Percentiles rank a stretch among this genome's conserved stretches.
Evolutionary conservation across 2,329 filamentous ascomycete species (phyloP).

Genomic region (Cladosporium oxysporum): DNA sequence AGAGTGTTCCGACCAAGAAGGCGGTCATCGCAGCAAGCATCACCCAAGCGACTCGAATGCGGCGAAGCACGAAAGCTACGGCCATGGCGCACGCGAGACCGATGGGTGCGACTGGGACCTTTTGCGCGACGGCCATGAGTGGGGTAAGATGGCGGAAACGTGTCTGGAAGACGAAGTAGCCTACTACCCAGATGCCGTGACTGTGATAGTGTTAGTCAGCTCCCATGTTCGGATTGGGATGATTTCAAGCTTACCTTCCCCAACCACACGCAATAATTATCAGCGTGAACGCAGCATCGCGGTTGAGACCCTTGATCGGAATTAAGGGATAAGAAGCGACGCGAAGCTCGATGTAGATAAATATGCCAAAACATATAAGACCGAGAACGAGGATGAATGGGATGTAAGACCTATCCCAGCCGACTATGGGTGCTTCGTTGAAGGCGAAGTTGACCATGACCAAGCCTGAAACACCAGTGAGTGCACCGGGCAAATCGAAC

Average conservation of each 20-base stretch:
- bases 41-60: constrained; percentile 40
- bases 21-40: constrained; percentile 42
- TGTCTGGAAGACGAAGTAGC: constrained; percentile 17
- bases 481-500: constrained; percentile 32
- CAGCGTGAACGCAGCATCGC: constrained; percentile 32
- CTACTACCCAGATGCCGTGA: constrained; percentile 36
- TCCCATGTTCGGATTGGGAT: too few species aligned
- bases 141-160: constrained; percentile 28
- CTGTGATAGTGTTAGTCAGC: neutral
- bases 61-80: constrained; percentile 41
- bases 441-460: constrained; percentile 38
- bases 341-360: constrained; percentile 34
- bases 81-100: constrained; percentile 39
- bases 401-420: constrained; percentile 35
- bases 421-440: constrained; percentile 37
- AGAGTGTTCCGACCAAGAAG: constrained; percentile 45
- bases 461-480: constrained; percentile 34
- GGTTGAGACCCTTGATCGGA: constrained; percentile 31
- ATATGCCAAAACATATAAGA: constrained; percentile 30
- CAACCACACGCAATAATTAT: constrained; percentile 19
- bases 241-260: neutral
- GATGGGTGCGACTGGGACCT: constrained; percentile 37
- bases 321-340: constrained; percentile 24
- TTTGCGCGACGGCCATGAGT: constrained; percentile 38
- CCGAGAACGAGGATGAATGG: constrained; percentile 35